phyloP scores from a whole-genome alignment of 495 filamentous ascomycete genomes.

The Podospora australis region DNA sequence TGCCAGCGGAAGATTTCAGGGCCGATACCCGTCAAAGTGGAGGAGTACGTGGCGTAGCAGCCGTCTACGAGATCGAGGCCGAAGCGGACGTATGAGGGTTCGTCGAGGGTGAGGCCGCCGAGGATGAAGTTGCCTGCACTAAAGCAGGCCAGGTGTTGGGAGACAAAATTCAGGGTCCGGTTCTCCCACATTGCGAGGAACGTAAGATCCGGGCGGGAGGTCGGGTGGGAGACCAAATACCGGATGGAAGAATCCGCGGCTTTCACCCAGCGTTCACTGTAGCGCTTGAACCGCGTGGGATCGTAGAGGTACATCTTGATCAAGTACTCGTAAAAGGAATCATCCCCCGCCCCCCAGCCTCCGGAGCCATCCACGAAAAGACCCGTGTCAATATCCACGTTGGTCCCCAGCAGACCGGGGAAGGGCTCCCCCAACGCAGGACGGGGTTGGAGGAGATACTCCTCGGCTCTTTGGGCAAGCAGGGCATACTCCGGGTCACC shows the following conservation, averaged over 20 bases:
- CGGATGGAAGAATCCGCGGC: constrained; percentile 73
- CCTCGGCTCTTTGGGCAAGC: constrained; percentile 63
- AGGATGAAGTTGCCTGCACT: constrained; percentile 82
- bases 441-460: constrained; percentile 61
- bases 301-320: constrained; percentile 93
- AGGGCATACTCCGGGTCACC: constrained; percentile 58
- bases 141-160: constrained; percentile 74
- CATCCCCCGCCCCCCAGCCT: constrained; percentile 74
- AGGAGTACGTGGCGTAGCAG: constrained; percentile 68
- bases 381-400: constrained; percentile 59
- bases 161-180: constrained; percentile 43
- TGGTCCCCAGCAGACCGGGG: constrained; percentile 68
- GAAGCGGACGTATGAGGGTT: constrained; percentile 61
- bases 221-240: constrained; percentile 67
- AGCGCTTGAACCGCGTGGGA: constrained; percentile 52
- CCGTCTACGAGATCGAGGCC: constrained; percentile 66
- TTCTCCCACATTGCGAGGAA: constrained; percentile 61
- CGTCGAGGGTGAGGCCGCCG: constrained; percentile 63
- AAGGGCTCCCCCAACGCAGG: constrained; percentile 62
- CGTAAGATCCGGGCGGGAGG: constrained; percentile 62
- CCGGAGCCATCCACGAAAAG: constrained; percentile 59
- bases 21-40: constrained; percentile 65
- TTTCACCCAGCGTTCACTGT: constrained; percentile 67
- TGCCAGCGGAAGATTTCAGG: constrained; percentile 76
- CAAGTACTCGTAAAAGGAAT: constrained; percentile 88